Base-by-base conservation (phyloP, 352 stramenopile species). In the Peronosclerospora sorghi region DNA sequence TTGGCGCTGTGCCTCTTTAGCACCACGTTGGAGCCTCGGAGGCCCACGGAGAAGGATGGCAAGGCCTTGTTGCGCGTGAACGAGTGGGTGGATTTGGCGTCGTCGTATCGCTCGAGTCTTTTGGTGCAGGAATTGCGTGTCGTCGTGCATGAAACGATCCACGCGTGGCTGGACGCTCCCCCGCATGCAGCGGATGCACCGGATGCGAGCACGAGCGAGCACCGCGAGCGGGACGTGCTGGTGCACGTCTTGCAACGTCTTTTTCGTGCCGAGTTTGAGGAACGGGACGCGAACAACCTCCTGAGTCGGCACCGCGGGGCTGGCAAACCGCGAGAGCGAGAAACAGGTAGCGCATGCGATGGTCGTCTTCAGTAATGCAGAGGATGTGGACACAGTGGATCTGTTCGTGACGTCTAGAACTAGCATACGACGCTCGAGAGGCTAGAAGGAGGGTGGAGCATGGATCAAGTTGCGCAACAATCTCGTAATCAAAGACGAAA, bases 1-100 rank as follows among this genome's bases (percentile, higher is more conserved):
- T 57, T 61, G 21, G 60, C 73, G 4, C 45, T 90, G 20, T 80
- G 72, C 23, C 35, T 93, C 13, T 93, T 93, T 51, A 80, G 75
- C 38, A 66, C 73, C 45, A 49, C 54, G 10, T 51, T 89, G 8
- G 75, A 90, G 45, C 41, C 68, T 12, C 45, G 69, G 4, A 67
- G 66, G 17, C 59, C 58, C 10, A 62, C 59, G 28, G 51, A 55
- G 17, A 56, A 63, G 19, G 45, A 50, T 2, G 43, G 51, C 0
- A 56, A 59, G 63, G 51, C 0, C 23, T n/a, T n/a, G n/a, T n/a
- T 89, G 40, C 71, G 73, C 10, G 41, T 87, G 26, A 80, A 89
- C 48, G 73, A 86, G 14, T 89, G 74, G 77, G 54, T 87, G 8
- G 26, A 64, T 21, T 62, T 89, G 34, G 64, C 79, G 43, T 62